Evolutionary conservation across 2,329 filamentous ascomycete species (phyloP).

Genomic region (Neocucurbitaria cava): DNA sequence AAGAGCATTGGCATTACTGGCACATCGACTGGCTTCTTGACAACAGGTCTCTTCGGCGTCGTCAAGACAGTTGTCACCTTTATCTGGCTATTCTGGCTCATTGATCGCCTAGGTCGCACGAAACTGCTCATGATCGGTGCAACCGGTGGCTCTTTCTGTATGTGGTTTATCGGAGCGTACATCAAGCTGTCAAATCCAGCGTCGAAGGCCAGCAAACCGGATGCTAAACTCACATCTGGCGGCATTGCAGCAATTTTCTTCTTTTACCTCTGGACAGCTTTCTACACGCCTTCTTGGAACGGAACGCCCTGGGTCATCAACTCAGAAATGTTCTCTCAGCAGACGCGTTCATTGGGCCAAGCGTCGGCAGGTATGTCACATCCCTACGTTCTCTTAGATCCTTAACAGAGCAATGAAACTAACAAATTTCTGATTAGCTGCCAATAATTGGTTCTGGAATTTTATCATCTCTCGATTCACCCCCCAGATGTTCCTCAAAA

Average conservation of each 20-base stretch:
- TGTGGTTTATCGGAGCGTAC: conserved; percentile 70
- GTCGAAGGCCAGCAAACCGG: conserved; percentile 33
- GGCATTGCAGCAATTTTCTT: conserved; percentile 72
- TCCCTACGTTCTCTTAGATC: no score
- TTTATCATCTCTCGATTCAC: conserved; percentile 71
- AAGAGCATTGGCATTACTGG: conserved; percentile 67
- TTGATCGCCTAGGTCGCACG: conserved; percentile 69
- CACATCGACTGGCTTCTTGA: conserved; percentile 66
- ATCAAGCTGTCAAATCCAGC: conserved; percentile 60
- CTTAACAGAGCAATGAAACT: no score
- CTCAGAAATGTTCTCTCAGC: conserved; percentile 75
- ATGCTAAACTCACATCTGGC: conserved; percentile 49
- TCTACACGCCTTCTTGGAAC: conserved; percentile 75
- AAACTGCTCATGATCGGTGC: conserved; percentile 72
- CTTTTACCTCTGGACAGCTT: conserved; percentile 76
- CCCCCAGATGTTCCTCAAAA: conserved; percentile 65
- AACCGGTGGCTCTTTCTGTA: conserved; percentile 66
- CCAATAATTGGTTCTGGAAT: conserved; percentile 77
- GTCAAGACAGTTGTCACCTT: conserved; percentile 75
- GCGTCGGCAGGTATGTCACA: no score
- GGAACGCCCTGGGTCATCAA: conserved; percentile 79
- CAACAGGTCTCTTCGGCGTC: conserved; percentile 78
- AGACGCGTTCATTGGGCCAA: conserved; percentile 70
- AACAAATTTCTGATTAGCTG: no score
- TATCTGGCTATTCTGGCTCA: conserved; percentile 72